Conservation (phyloP, 2,329 filamentous ascomycete genomes). For the Albifimbria verrucaria region DNA sequence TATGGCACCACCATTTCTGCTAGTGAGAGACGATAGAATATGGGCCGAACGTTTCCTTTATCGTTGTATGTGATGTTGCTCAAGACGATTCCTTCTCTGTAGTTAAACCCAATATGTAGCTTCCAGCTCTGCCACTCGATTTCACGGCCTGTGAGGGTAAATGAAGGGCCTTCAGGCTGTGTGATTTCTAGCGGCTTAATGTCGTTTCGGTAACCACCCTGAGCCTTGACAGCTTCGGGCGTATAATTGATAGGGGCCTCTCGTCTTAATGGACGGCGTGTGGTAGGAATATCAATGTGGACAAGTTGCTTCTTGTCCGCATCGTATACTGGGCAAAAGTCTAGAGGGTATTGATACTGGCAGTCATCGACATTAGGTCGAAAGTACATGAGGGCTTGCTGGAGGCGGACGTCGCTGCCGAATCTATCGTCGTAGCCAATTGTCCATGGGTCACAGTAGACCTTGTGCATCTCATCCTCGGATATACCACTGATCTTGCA, state of each 20-base stretch:
- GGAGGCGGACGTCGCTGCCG: conserved; percentile 72
- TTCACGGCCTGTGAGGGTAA: conserved; percentile 24
- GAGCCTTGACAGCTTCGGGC: conserved; percentile 65
- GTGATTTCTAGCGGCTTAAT: conserved; percentile 59
- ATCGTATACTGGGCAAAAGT: conserved; percentile 93
- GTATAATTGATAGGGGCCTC: conserved; percentile 77
- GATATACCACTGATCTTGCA: conserved; percentile 80
- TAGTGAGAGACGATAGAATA: conserved; percentile 56
- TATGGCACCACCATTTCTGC: conserved; percentile 46
- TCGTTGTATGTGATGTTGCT: conserved; percentile 58
- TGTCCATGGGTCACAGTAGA: conserved; percentile 95
- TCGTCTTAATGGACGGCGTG: conserved; percentile 72
- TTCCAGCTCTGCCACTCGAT: conserved; percentile 40
- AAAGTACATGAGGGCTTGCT: conserved; percentile 96
- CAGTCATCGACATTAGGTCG: conserved; percentile 79
- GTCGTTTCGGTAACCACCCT: conserved; percentile 63
- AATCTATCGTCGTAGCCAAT: conserved; percentile 93
- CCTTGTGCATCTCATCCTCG: conserved; percentile 84
- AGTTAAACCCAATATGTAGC: conserved; percentile 59
- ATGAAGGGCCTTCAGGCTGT: conserved; percentile 62
- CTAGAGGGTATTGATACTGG: conserved; percentile 87
- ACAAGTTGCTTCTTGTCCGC: conserved; percentile 74
- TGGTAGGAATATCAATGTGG: conserved; percentile 77
- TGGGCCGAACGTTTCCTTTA: conserved; percentile 52
- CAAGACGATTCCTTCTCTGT: conserved; percentile 56